These are phyloP conservation scores for Physcia stellaris DNA, from an alignment of 495 filamentous ascomycete species.

Conservation along the genomic window DNA sequence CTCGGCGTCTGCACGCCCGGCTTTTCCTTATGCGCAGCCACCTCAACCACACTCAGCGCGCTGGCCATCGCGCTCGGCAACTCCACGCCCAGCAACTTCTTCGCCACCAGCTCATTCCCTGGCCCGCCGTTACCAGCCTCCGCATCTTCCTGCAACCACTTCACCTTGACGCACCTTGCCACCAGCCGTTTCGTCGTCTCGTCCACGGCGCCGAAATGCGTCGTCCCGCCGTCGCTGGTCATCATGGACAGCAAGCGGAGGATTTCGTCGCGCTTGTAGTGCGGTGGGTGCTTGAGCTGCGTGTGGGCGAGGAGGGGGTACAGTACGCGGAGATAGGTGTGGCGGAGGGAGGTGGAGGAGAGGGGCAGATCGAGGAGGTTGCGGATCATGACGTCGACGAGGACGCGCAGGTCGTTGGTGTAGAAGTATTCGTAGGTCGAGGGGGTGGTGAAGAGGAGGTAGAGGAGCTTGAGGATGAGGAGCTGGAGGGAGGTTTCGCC, in stretches of 20 bases:
- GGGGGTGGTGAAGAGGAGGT: slow-evolving; percentile 82
- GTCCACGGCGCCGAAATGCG: slow-evolving; percentile 83
- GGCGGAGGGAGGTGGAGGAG: slow-evolving; percentile 64
- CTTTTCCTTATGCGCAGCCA: slow-evolving; percentile 68
- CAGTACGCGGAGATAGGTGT: slow-evolving; percentile 95
- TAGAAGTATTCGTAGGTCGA: slow-evolving; percentile 97
- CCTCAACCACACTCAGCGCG: slow-evolving; percentile 56
- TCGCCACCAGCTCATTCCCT: slow-evolving; percentile 25
- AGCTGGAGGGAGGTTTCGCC: slow-evolving; percentile 81
- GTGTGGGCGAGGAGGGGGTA: slow-evolving; percentile 84
- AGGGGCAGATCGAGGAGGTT: slow-evolving; percentile 87
- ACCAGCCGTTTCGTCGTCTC: slow-evolving; percentile 80
- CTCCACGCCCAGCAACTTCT: slow-evolving; percentile 29
- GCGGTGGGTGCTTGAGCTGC: slow-evolving; percentile 66
- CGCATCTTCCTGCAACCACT: slow-evolving; percentile 52
- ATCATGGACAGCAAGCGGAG: slow-evolving; percentile 59
- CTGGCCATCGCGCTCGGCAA: slow-evolving; percentile 32
- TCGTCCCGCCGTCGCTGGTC: slow-evolving; percentile 36
- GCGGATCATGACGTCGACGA: slow-evolving; percentile 90
- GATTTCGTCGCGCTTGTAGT: slow-evolving; percentile 88
- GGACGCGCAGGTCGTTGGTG: slow-evolving; percentile 87
- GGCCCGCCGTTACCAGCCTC: slow-evolving; percentile 14
- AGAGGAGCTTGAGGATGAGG: slow-evolving; percentile 87
- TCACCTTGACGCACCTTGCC: slow-evolving; percentile 64
- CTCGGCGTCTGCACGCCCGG: slow-evolving; percentile 79